Evolutionary conservation across 1,284 basidiomycete species (phyloP).

Genomic region (Schizophyllum commune): DNA sequence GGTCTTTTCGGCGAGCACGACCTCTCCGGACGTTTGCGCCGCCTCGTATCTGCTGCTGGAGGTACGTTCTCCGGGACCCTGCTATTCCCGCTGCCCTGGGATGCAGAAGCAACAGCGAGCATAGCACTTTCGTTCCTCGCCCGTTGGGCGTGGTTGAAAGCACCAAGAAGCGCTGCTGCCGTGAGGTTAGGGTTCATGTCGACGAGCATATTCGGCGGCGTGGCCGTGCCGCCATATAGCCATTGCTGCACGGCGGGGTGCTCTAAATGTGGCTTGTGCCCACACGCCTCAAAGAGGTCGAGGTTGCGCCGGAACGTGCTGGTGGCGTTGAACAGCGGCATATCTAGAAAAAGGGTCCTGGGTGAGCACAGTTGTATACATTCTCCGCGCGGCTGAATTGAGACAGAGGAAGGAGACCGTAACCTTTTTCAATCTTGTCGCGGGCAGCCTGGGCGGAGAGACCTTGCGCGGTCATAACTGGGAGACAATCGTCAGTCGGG

Average conservation of each 20-base stretch:
- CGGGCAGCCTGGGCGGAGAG: constrained; percentile 11
- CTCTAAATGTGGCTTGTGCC: constrained; percentile 29
- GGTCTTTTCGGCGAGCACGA: neutral
- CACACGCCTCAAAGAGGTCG: constrained; percentile 39
- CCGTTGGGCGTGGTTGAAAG: neutral
- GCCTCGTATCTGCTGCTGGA: constrained; percentile 9
- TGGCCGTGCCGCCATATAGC: constrained; percentile 8
- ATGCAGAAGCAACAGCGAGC: neutral
- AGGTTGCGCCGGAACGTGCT: constrained; percentile 39
- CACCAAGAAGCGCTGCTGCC: neutral
- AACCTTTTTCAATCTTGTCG: constrained; percentile 29
- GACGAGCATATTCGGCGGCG: constrained; percentile 8
- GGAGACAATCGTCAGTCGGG: neutral
- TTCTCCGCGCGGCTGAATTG: neutral
- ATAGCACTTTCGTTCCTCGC: neutral
- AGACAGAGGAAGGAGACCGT: constrained; percentile 4
- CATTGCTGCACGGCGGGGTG: constrained; percentile 33
- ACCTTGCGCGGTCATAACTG: constrained; percentile 20
- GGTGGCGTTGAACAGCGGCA: constrained; percentile 50
- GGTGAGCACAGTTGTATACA: neutral
- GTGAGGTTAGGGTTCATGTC: constrained; percentile 8
- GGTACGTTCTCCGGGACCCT: neutral
- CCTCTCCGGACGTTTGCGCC: constrained; percentile 6
- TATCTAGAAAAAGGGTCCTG: constrained; percentile 23
- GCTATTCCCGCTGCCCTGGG: too few relatives aligned